Percentiles rank a stretch among this genome's conserved stretches.
phyloP scores from a whole-genome alignment of 2,329 filamentous ascomycete genomes.

The Botrytis paeoniae region DNA sequence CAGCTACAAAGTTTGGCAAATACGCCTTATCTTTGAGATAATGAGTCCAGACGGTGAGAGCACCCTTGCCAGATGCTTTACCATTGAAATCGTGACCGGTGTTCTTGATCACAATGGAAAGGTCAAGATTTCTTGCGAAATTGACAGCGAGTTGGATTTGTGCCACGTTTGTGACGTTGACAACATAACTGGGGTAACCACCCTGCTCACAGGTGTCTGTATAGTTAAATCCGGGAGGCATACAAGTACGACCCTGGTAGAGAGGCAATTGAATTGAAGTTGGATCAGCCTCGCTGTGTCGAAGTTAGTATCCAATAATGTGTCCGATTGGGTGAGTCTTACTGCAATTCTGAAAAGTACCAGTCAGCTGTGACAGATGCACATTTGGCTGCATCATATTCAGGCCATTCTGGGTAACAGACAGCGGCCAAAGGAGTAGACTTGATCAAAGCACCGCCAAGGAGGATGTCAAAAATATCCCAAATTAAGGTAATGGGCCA shows the following conservation, averaged over 20 bases:
- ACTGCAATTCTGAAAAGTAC: constrained; percentile 41
- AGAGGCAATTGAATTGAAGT: constrained; percentile 48
- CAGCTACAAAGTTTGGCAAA: constrained; percentile 36
- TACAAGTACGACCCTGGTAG: constrained; percentile 44
- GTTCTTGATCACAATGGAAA: constrained; percentile 42
- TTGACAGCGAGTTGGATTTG: constrained; percentile 32
- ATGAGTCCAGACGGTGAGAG: constrained; percentile 50
- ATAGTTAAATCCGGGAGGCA: constrained; percentile 22
- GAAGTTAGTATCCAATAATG: constrained; percentile 32
- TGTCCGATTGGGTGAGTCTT: constrained; percentile 16
- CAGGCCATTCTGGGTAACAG: constrained; percentile 41
- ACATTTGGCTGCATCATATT: constrained; percentile 39
- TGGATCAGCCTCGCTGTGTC: constrained; percentile 39
- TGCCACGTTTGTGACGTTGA: constrained; percentile 30
- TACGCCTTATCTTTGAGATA: constrained; percentile 43
- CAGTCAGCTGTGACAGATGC: constrained; percentile 34
- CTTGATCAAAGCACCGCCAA: constrained; percentile 44
- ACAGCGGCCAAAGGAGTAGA: constrained; percentile 45
- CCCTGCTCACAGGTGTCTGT: constrained; percentile 24
- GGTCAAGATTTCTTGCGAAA: constrained; percentile 38
- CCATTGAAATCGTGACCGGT: constrained; percentile 49
- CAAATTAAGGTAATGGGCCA: constrained; percentile 51
- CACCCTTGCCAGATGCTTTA: constrained; percentile 46
- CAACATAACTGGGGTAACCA: constrained; percentile 26
- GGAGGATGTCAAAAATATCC: constrained; percentile 46